phyloP scores from a whole-genome alignment of 352 stramenopile species.

The Blastocystis sp. region DNA sequence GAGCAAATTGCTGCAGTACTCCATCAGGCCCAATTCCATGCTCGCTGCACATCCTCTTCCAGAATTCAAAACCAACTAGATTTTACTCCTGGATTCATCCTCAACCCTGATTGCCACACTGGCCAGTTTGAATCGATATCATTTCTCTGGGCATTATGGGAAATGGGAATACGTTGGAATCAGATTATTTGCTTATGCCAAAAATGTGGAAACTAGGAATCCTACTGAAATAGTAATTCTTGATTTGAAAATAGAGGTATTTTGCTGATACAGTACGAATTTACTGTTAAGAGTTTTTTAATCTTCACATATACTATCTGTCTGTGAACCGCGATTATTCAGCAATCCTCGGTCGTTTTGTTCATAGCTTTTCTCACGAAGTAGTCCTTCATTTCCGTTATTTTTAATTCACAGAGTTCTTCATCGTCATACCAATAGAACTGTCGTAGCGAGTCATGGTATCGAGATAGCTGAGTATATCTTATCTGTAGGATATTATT shows the following conservation, averaged over 20 bases:
- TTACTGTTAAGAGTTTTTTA: neutral
- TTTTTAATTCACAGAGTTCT: neutral
- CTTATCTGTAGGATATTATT: constrained; percentile 19
- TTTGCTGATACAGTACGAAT: neutral
- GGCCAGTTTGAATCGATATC: constrained; percentile 95
- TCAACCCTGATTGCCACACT: constrained; percentile 95
- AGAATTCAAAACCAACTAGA: constrained; percentile 93
- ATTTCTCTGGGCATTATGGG: constrained; percentile 89
- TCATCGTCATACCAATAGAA: neutral
- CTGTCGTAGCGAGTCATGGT: neutral
- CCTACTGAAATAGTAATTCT: neutral
- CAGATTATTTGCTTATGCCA: constrained; percentile 32
- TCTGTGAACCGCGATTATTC: neutral
- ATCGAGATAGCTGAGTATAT: neutral
- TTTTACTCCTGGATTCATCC: neutral
- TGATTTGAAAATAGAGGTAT: neutral
- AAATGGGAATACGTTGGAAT: neutral
- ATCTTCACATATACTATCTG: neutral
- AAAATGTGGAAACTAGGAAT: neutral
- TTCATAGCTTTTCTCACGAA: neutral
- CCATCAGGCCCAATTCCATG: constrained; percentile 94
- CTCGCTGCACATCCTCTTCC: constrained; percentile 96
- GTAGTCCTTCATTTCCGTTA: neutral
- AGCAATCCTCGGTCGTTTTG: neutral
- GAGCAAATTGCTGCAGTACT: constrained; percentile 85